Percentiles rank a stretch among this genome's conserved stretches.
Evolutionary conservation across 345 rosid genomes (phyloP).

Genomic region (Abelmoschus esculentus): DNA sequence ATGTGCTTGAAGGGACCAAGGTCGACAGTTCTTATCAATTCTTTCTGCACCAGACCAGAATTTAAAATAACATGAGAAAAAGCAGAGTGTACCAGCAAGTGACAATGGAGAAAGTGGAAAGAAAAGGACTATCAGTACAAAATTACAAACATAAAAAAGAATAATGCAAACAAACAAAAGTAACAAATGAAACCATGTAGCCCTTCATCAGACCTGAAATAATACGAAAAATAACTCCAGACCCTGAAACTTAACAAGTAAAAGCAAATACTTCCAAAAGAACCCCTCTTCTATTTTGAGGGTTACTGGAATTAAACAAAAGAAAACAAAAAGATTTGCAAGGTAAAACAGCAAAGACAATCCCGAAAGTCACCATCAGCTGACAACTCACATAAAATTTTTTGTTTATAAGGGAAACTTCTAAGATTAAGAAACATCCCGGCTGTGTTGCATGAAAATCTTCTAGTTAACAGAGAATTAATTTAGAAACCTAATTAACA

Average conservation of each 20-base stretch:
- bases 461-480: neutral
- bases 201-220: neutral
- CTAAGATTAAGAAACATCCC: neutral
- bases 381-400: neutral
- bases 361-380: neutral
- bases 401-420: neutral
- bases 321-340: neutral
- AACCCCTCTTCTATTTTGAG: neutral
- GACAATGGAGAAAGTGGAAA: neutral
- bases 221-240: neutral
- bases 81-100: neutral
- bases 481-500: neutral
- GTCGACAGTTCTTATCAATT: slow-evolving; percentile 89
- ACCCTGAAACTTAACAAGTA: neutral
- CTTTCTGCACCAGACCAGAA: slow-evolving; percentile 56
- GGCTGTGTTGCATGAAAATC: neutral
- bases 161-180: neutral
- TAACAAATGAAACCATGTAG: neutral
- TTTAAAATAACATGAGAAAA: slow-evolving; percentile 4
- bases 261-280: neutral
- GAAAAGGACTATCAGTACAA: neutral
- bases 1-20: slow-evolving; percentile 98
- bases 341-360: neutral
- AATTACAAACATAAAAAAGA: neutral
- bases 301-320: neutral